A percentile compares a stretch with the other conserved stretches of the same genome.
Conservation (phyloP, 306 rosid species). For the Pyrus betulifolia region DNA sequence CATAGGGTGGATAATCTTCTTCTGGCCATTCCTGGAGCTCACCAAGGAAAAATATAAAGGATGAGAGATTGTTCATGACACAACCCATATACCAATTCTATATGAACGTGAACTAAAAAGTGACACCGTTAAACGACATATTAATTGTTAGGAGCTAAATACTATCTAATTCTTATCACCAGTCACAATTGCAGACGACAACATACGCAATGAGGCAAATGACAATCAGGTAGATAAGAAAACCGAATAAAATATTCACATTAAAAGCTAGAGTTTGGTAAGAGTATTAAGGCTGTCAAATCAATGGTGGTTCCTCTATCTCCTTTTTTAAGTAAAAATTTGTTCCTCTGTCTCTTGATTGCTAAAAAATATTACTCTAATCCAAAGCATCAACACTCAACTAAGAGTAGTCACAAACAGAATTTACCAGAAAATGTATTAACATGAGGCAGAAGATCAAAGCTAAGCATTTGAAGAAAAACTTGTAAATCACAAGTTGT, state of each 20-base stretch:
- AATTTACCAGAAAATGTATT: background rate
- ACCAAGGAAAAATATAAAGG: background rate
- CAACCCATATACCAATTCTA: background rate
- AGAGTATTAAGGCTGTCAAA: background rate
- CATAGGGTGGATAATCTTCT: constrained; percentile 91
- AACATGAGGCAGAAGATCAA: background rate
- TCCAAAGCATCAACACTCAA: background rate
- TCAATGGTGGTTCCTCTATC: background rate
- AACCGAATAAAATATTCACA: background rate
- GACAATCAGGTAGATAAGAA: background rate
- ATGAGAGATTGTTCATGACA: background rate
- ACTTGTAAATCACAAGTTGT: background rate
- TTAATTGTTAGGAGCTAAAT: background rate
- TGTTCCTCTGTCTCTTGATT: background rate
- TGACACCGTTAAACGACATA: background rate
- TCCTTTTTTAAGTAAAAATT: background rate
- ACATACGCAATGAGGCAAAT: background rate
- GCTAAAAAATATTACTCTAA: background rate
- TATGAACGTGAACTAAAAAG: background rate
- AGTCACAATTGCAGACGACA: background rate
- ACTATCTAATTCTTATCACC: background rate
- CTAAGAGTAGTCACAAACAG: background rate
- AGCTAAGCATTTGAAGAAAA: background rate
- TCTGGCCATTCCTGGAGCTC: constrained; percentile 79
- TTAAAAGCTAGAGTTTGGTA: background rate